Percentiles rank a stretch among this genome's conserved stretches.
Evolutionary conservation across 768 basidiomycete species (phyloP).

Genomic region (Macrolepiota dolichaula): DNA sequence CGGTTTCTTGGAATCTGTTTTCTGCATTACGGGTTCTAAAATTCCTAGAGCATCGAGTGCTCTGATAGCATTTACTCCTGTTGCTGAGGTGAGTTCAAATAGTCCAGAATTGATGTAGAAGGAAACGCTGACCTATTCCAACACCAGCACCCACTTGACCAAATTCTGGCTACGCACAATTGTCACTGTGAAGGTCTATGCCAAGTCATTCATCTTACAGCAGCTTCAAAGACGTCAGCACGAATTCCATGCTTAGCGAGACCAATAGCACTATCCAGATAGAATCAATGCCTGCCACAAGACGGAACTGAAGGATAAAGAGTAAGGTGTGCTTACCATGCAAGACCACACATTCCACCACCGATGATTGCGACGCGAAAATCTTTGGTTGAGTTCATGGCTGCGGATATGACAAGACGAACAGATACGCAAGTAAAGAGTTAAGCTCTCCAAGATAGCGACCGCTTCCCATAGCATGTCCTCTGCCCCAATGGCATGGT

Average conservation of each 20-base stretch:
- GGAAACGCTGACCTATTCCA: constrained; percentile 37
- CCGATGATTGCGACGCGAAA: constrained; percentile 52
- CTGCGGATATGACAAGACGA: background rate
- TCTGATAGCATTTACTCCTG: constrained; percentile 49
- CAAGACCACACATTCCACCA: constrained; percentile 52
- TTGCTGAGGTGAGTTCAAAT: background rate
- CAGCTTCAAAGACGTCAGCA: constrained; percentile 51
- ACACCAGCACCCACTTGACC: constrained; percentile 56
- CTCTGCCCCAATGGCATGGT: background rate
- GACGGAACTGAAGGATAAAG: background rate
- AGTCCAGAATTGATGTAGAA: background rate
- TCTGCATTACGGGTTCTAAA: constrained; percentile 36
- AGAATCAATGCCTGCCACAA: background rate
- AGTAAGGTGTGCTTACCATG: constrained; percentile 27
- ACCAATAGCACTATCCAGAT: constrained; percentile 34
- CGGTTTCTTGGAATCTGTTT: constrained; percentile 29
- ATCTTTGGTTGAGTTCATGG: constrained; percentile 26
- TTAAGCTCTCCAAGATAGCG: background rate
- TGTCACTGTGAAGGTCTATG: background rate
- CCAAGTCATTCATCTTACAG: constrained; percentile 26
- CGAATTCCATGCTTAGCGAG: constrained; percentile 38
- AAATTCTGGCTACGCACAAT: constrained; percentile 34
- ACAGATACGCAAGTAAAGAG: background rate
- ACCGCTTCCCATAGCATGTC: background rate
- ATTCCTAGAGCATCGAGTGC: constrained; percentile 42